These are phyloP conservation scores for Protomyces macrosporus DNA, from an alignment of 1,139 yeast species.

Conservation along the genomic window DNA sequence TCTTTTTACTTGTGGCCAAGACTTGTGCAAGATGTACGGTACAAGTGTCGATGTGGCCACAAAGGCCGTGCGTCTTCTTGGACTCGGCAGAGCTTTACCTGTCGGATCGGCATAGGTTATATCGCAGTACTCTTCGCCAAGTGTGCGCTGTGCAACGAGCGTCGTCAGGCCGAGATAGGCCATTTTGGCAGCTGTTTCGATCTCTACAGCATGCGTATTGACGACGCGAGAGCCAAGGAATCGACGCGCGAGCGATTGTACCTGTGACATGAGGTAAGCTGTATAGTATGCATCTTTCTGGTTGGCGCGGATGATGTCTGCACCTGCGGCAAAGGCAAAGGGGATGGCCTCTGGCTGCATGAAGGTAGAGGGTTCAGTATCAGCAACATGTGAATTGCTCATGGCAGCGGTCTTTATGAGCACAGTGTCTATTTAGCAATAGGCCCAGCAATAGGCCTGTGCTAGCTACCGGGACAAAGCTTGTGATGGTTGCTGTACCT, in stretches of 20 bases:
- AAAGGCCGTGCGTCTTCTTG: constrained; percentile 37
- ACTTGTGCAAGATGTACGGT: constrained; percentile 29
- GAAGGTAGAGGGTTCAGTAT: neutral
- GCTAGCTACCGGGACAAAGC: no score
- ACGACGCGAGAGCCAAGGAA: constrained; percentile 8
- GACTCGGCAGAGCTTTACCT: constrained; percentile 51
- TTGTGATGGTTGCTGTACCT: no score
- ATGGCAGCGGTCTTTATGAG: no score
- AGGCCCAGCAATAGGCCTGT: neutral
- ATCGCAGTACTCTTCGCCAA: constrained; percentile 94
- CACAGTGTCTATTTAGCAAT: neutral
- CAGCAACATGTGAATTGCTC: neutral
- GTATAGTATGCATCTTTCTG: constrained; percentile 21
- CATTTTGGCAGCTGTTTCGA: constrained; percentile 54
- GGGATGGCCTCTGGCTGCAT: neutral
- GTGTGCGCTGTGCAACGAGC: constrained; percentile 64
- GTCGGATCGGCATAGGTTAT: constrained; percentile 57
- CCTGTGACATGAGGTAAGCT: constrained; percentile 1
- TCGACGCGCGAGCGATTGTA: constrained; percentile 7
- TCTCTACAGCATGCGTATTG: constrained; percentile 39
- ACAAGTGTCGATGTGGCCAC: constrained; percentile 34
- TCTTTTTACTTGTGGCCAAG: constrained; percentile 21
- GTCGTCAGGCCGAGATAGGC: constrained; percentile 69
- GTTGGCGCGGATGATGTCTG: constrained; percentile 20
- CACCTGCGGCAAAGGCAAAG: constrained; percentile 15